Percentiles rank a stretch among this genome's conserved stretches.
These are phyloP conservation scores for Chenopodium suecicum DNA, from an alignment of 148 eudicot species.

Conservation along the genomic window DNA sequence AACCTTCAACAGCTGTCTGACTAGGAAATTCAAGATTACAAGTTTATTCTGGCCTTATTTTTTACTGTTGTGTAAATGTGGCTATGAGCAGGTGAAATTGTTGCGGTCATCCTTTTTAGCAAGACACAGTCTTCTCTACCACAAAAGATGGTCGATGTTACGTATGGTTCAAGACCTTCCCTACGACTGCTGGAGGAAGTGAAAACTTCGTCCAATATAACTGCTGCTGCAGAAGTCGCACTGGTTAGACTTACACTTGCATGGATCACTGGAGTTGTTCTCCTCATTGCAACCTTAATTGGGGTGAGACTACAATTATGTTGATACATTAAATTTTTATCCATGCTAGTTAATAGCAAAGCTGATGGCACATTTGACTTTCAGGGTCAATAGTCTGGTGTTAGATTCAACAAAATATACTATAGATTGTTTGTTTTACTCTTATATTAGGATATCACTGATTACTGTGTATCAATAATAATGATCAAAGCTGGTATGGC, in stretches of 20 bases:
- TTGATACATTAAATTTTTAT: background rate
- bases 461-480: background rate
- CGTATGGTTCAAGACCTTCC: conserved; percentile 39
- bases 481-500: conserved; percentile 1
- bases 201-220: conserved; percentile 28
- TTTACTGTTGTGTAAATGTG: conserved; percentile 6
- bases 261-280: conserved; percentile 81
- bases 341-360: background rate
- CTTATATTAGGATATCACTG: background rate
- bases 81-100: conserved; percentile 60
- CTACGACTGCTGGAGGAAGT: conserved; percentile 68
- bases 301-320: conserved; percentile 56
- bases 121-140: conserved; percentile 37
- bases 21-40: background rate
- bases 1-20: background rate
- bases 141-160: conserved; percentile 47
- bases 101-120: conserved; percentile 55
- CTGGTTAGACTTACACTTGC: conserved; percentile 77
- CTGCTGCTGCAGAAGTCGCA: conserved; percentile 37
- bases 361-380: background rate
- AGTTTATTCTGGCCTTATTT: background rate
- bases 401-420: background rate
- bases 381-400: background rate
- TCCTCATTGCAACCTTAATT: conserved; percentile 67
- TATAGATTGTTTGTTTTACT: background rate